These are phyloP conservation scores for Sindora glabra DNA, from an alignment of 306 rosid species.

Conservation along the genomic window DNA sequence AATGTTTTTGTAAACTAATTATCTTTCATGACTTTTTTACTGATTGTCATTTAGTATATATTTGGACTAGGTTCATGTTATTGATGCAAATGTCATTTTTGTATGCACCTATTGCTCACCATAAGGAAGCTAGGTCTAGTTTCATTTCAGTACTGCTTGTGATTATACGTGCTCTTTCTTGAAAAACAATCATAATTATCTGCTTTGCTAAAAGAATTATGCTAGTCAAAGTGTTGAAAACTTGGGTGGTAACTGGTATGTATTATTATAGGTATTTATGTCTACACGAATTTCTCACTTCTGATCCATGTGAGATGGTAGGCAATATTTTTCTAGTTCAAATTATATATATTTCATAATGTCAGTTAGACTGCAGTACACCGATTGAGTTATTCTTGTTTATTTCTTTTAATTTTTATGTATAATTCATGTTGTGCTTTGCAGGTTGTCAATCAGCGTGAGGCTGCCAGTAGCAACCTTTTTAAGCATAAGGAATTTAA, in stretches of 20 bases:
- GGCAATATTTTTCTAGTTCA: conserved; percentile 7
- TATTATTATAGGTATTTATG: background rate
- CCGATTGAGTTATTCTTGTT: too few relatives aligned
- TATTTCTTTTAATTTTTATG: too few relatives aligned
- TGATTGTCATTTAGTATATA: conserved; percentile 1
- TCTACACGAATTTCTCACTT: background rate
- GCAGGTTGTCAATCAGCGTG: conserved; percentile 91
- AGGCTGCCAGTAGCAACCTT: conserved; percentile 79
- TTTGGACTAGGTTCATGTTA: too few relatives aligned
- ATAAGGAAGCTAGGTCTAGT: background rate
- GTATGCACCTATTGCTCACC: background rate
- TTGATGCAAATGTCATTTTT: background rate
- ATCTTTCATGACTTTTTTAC: conserved; percentile 2
- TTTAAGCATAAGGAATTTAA: conserved; percentile 93
- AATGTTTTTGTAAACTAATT: conserved; percentile 4
- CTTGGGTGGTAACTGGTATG: background rate
- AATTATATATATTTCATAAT: too few relatives aligned
- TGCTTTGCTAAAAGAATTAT: background rate
- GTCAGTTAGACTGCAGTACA: too few relatives aligned
- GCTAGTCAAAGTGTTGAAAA: background rate
- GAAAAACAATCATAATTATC: background rate
- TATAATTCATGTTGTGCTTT: conserved; percentile 19
- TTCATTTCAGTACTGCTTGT: conserved; percentile 3
- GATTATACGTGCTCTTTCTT: background rate
- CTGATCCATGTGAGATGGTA: conserved; percentile 10